phyloP scores from a whole-genome alignment of 108 stramenopile species.

The Schizochytrium sp. region DNA sequence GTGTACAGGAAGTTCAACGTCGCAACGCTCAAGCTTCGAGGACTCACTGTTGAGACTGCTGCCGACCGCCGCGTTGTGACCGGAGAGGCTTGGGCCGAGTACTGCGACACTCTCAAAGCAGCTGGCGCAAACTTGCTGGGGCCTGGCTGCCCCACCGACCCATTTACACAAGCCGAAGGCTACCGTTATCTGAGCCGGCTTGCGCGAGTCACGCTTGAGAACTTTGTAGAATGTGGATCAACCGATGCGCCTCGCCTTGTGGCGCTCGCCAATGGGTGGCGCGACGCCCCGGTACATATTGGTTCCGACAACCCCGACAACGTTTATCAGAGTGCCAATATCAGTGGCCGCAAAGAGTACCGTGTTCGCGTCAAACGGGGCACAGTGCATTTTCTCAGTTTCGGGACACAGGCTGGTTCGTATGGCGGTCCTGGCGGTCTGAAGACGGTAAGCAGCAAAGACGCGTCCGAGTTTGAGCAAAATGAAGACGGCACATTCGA shows the following conservation, averaged over 20 bases:
- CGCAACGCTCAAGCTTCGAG: background rate
- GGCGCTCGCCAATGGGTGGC: background rate
- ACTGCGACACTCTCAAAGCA: background rate
- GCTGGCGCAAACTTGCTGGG: background rate
- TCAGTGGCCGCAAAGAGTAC: conserved; percentile 4
- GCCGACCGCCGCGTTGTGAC: background rate
- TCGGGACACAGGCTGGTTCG: background rate
- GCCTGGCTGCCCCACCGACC: background rate
- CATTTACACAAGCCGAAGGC: background rate
- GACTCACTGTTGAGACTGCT: background rate
- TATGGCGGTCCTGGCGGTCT: background rate
- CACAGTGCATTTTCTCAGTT: background rate
- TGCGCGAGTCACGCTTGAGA: background rate
- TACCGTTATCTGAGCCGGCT: background rate
- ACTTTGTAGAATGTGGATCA: background rate
- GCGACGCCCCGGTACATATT: background rate
- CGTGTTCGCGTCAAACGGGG: background rate
- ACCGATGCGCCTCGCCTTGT: background rate
- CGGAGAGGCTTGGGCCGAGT: conserved; percentile 2
- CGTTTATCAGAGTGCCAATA: background rate
- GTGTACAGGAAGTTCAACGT: background rate
- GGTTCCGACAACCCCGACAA: background rate
- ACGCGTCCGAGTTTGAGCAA: background rate
- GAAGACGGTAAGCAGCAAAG: background rate
- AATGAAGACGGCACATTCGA: background rate